Base-by-base conservation (phyloP, 1,284 basidiomycete genomes). In the Erythrobasidium hasegawianum region DNA sequence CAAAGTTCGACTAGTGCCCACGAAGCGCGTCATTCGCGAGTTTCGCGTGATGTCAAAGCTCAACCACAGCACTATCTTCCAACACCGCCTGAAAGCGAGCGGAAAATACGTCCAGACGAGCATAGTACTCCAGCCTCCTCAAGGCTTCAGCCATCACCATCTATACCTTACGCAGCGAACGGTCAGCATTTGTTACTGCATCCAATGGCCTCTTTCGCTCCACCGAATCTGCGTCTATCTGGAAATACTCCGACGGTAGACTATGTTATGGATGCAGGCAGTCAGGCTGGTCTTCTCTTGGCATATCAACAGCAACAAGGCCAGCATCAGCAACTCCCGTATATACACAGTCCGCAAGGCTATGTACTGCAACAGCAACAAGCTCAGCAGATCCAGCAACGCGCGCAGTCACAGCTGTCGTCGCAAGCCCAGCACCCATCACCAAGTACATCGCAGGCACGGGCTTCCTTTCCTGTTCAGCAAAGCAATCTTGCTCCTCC, bases 31-130 rank as follows among this genome's bases (percentile, higher is more conserved):
- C 24, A 10, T 20, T 27, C n/a, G 1, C 22, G n/a, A 33, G 24
- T 7, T 8, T 1, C 45, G 3, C 50, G 16, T 4, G 9, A 24
- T 20, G 18, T 7, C 9, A 16, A 53, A 4, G 4, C 5, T n/a
- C n/a, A n/a, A 20, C 2, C 58, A 18, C 24, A 60, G 26, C 33
- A 14, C 10, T 41, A 40, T 43, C 14, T 55, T 38, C 52, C 33
- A 3, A 33, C 18, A 3, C 54, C 54, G 47, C 59, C 59, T n/a
- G 59, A 60, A 14, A 52, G 27, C 50, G 47, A 60, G 29, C 59
- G 50, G n/a, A 40, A 29, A n/a, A 39, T 55, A 3, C 29, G 38
- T 22, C n/a, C 43, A 14, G 49, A 62, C 24, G 33, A 16, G 26
- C 59, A 3, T 33, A 18, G 22, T 22, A 39, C 2, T 24, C 38